These are phyloP conservation scores for Talaromyces proteolyticus DNA, from an alignment of 495 filamentous ascomycete genomes.

Conservation along the genomic window DNA sequence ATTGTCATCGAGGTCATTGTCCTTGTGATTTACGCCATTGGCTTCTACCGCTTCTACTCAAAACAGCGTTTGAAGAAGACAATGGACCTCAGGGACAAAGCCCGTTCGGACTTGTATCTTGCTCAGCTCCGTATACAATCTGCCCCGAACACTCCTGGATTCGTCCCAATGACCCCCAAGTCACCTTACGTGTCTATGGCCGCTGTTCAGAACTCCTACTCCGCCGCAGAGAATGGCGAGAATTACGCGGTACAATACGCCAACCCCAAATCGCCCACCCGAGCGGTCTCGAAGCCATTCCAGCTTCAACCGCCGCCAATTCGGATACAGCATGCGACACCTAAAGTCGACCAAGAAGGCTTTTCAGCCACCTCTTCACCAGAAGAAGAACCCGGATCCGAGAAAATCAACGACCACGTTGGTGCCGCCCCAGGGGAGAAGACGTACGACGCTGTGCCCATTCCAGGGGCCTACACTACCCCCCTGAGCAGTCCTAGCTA, in stretches of 20 bases:
- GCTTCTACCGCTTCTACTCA: slow-evolving; percentile 94
- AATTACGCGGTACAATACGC: slow-evolving; percentile 36
- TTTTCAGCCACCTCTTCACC: slow-evolving; percentile 31
- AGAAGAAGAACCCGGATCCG: slow-evolving; percentile 1
- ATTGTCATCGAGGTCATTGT: slow-evolving; percentile 87
- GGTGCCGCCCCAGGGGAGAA: slow-evolving; percentile 43
- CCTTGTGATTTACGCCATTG: slow-evolving; percentile 85
- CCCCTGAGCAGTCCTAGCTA: slow-evolving; percentile 30
- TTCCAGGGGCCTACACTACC: slow-evolving; percentile 44
- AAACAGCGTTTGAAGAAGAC: slow-evolving; percentile 92
- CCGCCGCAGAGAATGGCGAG: slow-evolving; percentile 53
- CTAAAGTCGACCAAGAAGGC: slow-evolving; percentile 53
- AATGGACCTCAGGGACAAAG: slow-evolving; percentile 92
- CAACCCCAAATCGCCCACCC: slow-evolving; percentile 43
- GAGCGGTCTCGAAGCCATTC: slow-evolving; percentile 56
- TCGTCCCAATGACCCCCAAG: slow-evolving; percentile 51
- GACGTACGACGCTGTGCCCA: slow-evolving; percentile 45
- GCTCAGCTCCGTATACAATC: slow-evolving; percentile 90
- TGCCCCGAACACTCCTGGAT: slow-evolving; percentile 89
- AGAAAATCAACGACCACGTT: slow-evolving; percentile 28
- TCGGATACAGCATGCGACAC: slow-evolving; percentile 69
- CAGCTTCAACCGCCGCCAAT: slow-evolving; percentile 78
- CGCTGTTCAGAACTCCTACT: slow-evolving; percentile 37
- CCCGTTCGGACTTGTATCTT: slow-evolving; percentile 90
- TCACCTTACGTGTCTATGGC: slow-evolving; percentile 28